phyloP scores from a whole-genome alignment of 163 green algal species.

The Scenedesmus sp. region DNA sequence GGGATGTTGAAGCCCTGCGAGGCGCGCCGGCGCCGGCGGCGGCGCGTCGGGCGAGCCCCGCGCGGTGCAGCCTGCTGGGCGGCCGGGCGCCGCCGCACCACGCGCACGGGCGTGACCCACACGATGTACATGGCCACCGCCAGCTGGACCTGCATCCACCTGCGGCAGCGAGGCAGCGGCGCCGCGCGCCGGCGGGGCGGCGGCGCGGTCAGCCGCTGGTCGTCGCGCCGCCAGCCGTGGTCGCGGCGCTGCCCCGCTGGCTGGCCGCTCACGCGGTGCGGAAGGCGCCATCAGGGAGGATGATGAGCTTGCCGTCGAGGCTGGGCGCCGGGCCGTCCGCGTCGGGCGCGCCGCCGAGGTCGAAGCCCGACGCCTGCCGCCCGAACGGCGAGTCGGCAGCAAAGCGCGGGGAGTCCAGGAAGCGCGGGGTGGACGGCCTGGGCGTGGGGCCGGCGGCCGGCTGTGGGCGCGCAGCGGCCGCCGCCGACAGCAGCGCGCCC shows the following conservation, averaged over 20 bases:
- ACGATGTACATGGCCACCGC: constrained; percentile 68
- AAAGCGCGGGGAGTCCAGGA: not conserved
- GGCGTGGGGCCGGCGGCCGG: too few relatives aligned
- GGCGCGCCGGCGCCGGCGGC: too few relatives aligned
- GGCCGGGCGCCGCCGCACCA: constrained; percentile 45
- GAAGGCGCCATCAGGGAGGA: constrained; percentile 27
- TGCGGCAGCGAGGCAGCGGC: constrained; percentile 25
- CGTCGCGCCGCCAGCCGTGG: not conserved
- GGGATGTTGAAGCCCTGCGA: constrained; percentile 63
- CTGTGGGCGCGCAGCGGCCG: not conserved
- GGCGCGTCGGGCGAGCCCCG: too few relatives aligned
- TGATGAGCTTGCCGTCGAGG: constrained; percentile 1
- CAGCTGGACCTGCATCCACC: constrained; percentile 61
- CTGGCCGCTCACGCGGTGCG: constrained; percentile 16
- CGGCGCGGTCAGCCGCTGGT: not conserved
- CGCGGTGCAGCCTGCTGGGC: too few relatives aligned
- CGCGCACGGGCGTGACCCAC: constrained; percentile 66
- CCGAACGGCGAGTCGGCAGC: not conserved
- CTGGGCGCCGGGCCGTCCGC: not conserved
- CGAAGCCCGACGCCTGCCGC: not conserved
- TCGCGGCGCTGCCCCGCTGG: not conserved
- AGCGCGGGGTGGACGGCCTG: constrained; percentile 7
- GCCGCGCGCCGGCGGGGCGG: too few relatives aligned
- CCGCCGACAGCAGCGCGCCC: not conserved
- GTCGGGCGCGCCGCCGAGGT: too few relatives aligned